Base-by-base conservation (phyloP, 73 alveolate species). In the Paramecium sonneborni region DNA sequence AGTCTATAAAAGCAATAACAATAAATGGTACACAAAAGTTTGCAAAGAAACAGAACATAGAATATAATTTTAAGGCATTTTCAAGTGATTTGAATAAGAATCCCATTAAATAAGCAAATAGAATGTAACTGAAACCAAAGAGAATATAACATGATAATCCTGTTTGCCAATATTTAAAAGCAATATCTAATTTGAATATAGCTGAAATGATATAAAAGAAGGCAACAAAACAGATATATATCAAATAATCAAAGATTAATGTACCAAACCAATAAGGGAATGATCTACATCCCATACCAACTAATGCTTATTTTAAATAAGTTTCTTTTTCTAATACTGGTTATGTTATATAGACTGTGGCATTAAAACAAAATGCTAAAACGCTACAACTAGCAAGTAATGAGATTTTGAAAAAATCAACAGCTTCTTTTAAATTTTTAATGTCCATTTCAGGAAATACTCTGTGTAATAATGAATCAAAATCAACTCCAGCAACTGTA, bases 251-350 rank as follows among this genome's bases (percentile, higher is more conserved):
- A 37, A 88, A 88, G 1, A 41, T 18, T 57, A 88, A 88, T 15
- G 94, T 88, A 11, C 94, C 94, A 43, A 88, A 72, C 94, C 94
- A 88, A 41, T 88, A 88, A 6, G 94, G 94, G 18, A 88, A 38
- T 6, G 85, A 38, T 44, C 94, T 88, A 7, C 94, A 88, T 30
- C 94, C 94, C 94, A 88, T 88, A 9, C 85, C 94, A 26, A 35
- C 41, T 41, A 88, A 48, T 7, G 94, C 69, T 34, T 88, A 70
- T 76, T 62, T 88, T 38, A 88, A 39, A 30, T 70, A 69, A 0
- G 74, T 56, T 28, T 88, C 94, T 32, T 82, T 88, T 23, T 88
- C 94, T 26, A 70, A 32, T 5, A 88, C 94, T 37, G 94, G 94
- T 44, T 48, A 69, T 20, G 70, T n/a, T 14, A 88, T 72, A 26